These are phyloP conservation scores for Tylopilus orsonianus DNA, from an alignment of 1,284 basidiomycete genomes.

Conservation along the genomic window DNA sequence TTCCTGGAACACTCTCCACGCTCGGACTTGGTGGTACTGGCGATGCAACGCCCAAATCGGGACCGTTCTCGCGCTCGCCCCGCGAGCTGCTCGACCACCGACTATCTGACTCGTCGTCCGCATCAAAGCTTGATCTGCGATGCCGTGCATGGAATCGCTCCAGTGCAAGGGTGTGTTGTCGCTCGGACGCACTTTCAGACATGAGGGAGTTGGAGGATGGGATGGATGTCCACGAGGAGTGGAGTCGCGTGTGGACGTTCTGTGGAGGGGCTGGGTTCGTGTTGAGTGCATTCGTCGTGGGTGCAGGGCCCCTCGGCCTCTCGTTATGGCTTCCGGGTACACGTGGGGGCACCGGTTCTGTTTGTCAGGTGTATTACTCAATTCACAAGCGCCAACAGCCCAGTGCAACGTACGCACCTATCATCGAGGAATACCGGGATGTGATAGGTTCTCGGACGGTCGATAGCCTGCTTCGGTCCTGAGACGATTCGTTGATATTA, in stretches of 20 bases:
- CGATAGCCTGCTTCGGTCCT: constrained; percentile 16
- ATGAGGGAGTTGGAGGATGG: constrained; percentile 43
- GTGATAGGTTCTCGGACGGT: constrained; percentile 10
- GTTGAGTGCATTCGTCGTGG: constrained; percentile 10
- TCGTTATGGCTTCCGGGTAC: constrained; percentile 11
- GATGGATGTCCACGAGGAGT: constrained; percentile 30
- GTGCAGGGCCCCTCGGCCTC: constrained; percentile 20
- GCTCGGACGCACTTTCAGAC: constrained; percentile 43
- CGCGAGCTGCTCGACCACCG: constrained; percentile 25
- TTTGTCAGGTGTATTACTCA: constrained; percentile 9
- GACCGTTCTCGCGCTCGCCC: constrained; percentile 18
- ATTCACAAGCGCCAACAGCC: background rate
- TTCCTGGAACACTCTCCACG: constrained; percentile 15
- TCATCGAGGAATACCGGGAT: constrained; percentile 10
- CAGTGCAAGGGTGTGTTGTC: constrained; percentile 34
- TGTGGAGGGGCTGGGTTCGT: constrained; percentile 13
- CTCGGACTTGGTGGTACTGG: constrained; percentile 17
- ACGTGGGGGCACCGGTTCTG: constrained; percentile 21
- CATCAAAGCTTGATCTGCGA: constrained; percentile 27
- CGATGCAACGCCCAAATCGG: constrained; percentile 14
- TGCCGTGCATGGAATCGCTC: constrained; percentile 29
- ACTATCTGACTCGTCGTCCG: constrained; percentile 27
- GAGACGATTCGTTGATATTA: constrained; percentile 22
- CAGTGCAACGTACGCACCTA: constrained; percentile 15
- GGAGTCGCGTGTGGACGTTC: constrained; percentile 22